These are phyloP conservation scores for Spongospora subterranea DNA, from an alignment of 208 protist genomes.

Conservation along the genomic window DNA sequence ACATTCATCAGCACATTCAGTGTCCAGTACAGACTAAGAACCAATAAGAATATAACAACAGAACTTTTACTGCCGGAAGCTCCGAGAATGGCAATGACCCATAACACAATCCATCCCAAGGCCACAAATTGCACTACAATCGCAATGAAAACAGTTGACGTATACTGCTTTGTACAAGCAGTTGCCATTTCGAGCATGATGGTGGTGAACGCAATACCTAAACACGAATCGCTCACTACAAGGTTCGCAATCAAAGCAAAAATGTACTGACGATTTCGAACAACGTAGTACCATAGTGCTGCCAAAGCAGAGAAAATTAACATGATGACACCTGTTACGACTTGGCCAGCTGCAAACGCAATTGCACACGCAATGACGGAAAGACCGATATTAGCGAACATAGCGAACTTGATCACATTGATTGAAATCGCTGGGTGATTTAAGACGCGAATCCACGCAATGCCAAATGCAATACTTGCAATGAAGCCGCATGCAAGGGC, in stretches of 20 bases:
- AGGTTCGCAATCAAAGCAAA: neutral
- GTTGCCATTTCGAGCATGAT: slow-evolving; percentile 37
- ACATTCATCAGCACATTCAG: slow-evolving; percentile 41
- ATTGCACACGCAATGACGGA: neutral
- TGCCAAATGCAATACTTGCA: slow-evolving; percentile 2
- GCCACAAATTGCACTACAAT: neutral
- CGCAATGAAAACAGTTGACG: neutral
- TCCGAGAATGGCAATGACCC: slow-evolving; percentile 2
- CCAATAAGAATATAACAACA: slow-evolving; percentile 37
- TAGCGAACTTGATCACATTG: slow-evolving; percentile 29
- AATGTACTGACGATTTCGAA: slow-evolving; percentile 7
- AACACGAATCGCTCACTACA: neutral
- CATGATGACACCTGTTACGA: slow-evolving; percentile 4
- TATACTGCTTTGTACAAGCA: neutral
- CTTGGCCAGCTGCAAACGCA: neutral
- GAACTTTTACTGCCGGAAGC: neutral
- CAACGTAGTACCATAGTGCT: slow-evolving; percentile 18
- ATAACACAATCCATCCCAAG: neutral
- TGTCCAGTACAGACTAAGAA: slow-evolving; percentile 52
- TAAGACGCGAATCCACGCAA: neutral
- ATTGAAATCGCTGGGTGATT: neutral
- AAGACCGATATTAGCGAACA: slow-evolving; percentile 12
- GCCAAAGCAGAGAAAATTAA: neutral
- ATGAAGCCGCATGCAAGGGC: neutral
- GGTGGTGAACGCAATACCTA: slow-evolving; percentile 5